A percentile compares a stretch with the other conserved stretches of the same genome.
phyloP scores from a whole-genome alignment of 1,284 basidiomycete species.

The Ceratobasidium sp. region DNA sequence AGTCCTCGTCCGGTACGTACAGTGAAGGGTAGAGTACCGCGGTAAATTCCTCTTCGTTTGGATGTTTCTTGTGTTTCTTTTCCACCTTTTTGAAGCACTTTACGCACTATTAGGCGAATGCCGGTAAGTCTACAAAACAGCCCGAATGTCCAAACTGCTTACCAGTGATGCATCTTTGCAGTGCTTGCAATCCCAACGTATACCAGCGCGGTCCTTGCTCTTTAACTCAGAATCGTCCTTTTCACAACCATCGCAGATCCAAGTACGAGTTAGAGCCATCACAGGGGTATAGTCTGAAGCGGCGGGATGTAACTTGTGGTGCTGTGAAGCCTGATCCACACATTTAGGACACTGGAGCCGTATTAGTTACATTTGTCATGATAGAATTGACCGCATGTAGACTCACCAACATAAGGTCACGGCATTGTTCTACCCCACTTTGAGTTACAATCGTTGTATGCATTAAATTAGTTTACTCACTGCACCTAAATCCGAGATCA shows the following conservation, averaged over 20 bases:
- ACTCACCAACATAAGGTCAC: conserved; percentile 14
- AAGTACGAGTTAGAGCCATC: conserved; percentile 21
- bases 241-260: conserved; percentile 26
- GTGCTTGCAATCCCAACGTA: conserved; percentile 31
- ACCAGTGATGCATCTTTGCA: conserved; percentile 21
- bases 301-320: conserved; percentile 29
- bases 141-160: neutral
- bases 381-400: neutral
- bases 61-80: conserved; percentile 36
- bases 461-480: neutral
- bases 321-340: neutral
- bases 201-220: conserved; percentile 18
- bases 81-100: conserved; percentile 40
- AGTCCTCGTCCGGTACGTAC: conserved; percentile 1
- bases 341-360: conserved; percentile 21
- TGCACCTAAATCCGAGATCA: conserved; percentile 34
- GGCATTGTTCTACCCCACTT: neutral
- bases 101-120: conserved; percentile 1
- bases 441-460: too few relatives aligned
- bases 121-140: neutral
- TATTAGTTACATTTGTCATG: neutral
- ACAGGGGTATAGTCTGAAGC: conserved; percentile 8
- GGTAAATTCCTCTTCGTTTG: conserved; percentile 22
- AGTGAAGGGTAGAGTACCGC: conserved; percentile 19
- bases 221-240: neutral